phyloP scores from a whole-genome alignment of 768 basidiomycete species.

The Mycena floridula region DNA sequence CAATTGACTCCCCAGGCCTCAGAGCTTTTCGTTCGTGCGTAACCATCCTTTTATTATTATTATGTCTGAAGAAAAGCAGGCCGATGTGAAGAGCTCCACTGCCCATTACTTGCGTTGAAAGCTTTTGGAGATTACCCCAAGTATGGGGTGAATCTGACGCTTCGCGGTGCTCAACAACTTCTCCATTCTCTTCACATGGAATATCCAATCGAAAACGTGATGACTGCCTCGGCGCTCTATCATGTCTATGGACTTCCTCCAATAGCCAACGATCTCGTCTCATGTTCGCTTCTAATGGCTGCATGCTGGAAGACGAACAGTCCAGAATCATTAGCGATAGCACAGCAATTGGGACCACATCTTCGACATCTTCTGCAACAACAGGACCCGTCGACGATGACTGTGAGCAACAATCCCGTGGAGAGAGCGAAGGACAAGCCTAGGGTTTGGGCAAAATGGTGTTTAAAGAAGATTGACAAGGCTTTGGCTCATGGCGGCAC shows the following conservation, averaged over 20 bases:
- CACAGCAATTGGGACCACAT: constrained; percentile 33
- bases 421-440: constrained; percentile 12
- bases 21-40: constrained; percentile 53
- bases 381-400: constrained; percentile 4
- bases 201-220: constrained; percentile 39
- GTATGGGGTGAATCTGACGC: constrained; percentile 49
- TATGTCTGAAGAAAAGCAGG: constrained; percentile 35
- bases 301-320: constrained; percentile 46
- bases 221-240: constrained; percentile 49
- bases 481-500: constrained; percentile 12
- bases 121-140: constrained; percentile 59
- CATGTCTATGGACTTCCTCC: constrained; percentile 47
- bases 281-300: constrained; percentile 48
- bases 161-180: constrained; percentile 47
- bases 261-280: constrained; percentile 47
- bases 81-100: constrained; percentile 54
- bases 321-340: constrained; percentile 32
- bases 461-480: constrained; percentile 23
- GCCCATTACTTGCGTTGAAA: constrained; percentile 49
- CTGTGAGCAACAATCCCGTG: constrained; percentile 2
- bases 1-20: constrained; percentile 32
- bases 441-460: constrained; percentile 22
- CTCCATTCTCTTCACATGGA: constrained; percentile 47
- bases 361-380: constrained; percentile 25
- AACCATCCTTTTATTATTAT: not conserved